Evolutionary conservation across 108 stramenopile species (phyloP).

Genomic region (Fistulifera solaris): DNA sequence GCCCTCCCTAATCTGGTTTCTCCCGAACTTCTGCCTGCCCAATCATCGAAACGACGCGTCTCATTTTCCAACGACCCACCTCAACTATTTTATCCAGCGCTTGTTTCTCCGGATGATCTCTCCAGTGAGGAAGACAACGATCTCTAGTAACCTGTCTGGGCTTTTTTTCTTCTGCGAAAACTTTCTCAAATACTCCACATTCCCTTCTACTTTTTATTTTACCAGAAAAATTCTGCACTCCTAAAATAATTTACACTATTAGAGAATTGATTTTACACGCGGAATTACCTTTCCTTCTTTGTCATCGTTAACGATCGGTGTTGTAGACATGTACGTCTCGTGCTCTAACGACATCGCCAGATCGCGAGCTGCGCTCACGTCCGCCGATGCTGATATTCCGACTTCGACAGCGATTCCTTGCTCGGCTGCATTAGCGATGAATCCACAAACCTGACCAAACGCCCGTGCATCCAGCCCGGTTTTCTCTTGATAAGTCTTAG

Average conservation of each 20-base stretch:
- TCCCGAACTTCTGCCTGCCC: conserved; percentile 21
- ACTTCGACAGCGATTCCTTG: conserved; percentile 18
- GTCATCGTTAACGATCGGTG: too few relatives aligned
- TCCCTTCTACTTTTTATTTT: neutral
- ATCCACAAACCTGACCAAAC: conserved; percentile 27
- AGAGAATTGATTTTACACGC: neutral
- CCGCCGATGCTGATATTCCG: conserved; percentile 3
- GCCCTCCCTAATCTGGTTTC: conserved; percentile 28
- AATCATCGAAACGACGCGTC: conserved; percentile 19
- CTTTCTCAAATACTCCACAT: neutral
- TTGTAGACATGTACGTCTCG: conserved; percentile 15
- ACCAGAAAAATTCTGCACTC: neutral
- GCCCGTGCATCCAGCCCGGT: conserved; percentile 5
- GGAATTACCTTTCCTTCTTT: neutral
- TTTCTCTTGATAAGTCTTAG: conserved; percentile 13
- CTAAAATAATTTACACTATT: conserved; percentile 1
- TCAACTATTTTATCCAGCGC: conserved; percentile 27
- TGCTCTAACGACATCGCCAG: conserved; percentile 16
- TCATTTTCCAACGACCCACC: conserved; percentile 29
- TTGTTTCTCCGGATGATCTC: conserved; percentile 31
- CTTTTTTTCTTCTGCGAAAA: neutral
- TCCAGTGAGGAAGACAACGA: conserved; percentile 26
- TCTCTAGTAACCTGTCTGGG: neutral
- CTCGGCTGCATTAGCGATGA: conserved; percentile 19
- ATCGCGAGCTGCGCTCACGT: conserved; percentile 16